Percentiles rank a stretch among this genome's conserved stretches.
These are phyloP conservation scores for Paramecium tetraurelia DNA, from an alignment of 73 alveolate genomes.

Conservation along the genomic window DNA sequence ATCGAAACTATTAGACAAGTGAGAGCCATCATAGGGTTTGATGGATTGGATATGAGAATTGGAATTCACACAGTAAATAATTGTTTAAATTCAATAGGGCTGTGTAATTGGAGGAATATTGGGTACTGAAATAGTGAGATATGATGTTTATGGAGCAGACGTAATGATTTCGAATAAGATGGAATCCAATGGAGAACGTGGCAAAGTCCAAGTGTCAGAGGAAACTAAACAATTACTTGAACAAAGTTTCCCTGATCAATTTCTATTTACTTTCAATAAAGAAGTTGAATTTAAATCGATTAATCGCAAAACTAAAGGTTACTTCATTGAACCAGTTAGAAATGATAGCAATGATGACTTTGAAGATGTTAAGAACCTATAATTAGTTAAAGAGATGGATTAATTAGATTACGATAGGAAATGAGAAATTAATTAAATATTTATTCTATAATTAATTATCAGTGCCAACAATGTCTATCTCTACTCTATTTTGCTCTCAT, in stretches of 20 bases:
- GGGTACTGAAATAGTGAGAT: conserved; percentile 62
- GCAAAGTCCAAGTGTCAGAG: conserved; percentile 40
- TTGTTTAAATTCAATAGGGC: neutral
- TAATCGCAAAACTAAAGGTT: conserved; percentile 24
- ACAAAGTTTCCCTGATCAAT: neutral
- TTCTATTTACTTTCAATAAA: neutral
- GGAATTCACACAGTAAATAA: conserved; percentile 70
- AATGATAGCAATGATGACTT: neutral
- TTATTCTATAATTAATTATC: neutral
- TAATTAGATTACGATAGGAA: neutral
- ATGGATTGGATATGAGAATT: conserved; percentile 75
- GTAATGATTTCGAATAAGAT: conserved; percentile 58
- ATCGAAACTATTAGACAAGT: conserved; percentile 83
- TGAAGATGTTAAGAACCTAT: neutral
- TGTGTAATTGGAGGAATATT: conserved; percentile 52
- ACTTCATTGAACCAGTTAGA: neutral
- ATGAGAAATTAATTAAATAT: neutral
- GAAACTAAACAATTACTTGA: conserved; percentile 21
- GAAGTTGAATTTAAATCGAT: neutral
- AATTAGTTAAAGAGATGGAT: neutral
- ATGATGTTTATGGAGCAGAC: conserved; percentile 65
- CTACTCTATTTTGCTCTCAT: conserved; percentile 48
- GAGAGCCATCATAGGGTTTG: conserved; percentile 73
- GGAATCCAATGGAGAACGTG: conserved; percentile 64
- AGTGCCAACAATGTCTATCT: conserved; percentile 60